Base-by-base conservation (phyloP, 1,139 yeast genomes). In the Pichia sp. region DNA sequence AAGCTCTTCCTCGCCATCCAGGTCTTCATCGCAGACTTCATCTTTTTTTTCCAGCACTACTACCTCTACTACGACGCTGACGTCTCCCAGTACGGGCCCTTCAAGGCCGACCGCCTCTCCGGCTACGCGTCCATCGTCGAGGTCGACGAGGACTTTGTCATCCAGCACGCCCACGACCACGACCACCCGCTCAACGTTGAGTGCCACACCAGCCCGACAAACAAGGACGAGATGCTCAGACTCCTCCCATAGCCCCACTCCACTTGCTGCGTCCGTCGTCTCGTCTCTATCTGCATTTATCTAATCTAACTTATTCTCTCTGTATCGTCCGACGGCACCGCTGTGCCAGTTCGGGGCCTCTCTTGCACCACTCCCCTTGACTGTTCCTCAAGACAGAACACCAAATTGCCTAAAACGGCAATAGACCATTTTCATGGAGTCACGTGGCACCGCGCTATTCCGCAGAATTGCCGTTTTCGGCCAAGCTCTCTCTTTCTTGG, bases 1-100 rank as follows among this genome's bases (percentile, higher is more conserved):
- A 68, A 68, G 41, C 55, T 67, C 7, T 57, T 66, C 31, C 55
- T 68, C n/a, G 59, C 67, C 32, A 46, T 67, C 6, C 70, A 68
- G 54, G 71, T 67, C 15, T 55, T 63, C 5, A 15, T 60, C 11
- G 64, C 68, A 1, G 68, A 67, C 45, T 11, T 55, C 2, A 58
- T 68, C 8, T 67, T 68, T 53, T 61, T 68, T 43, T 8, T 60
- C 4, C 72, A 68, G 48, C 72, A 68, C 52, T 68, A 68, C 51
- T 61, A 60, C 36, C 57, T 69, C 32, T 68, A 67, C 51, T 61
- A 61, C 40, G 56, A 62, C 2, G 51, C 41, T 4, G 69, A 67
- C 52, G 54, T 59, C 16, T 19, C 45, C 8, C 46, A 53, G 3
- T 62, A 60, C 49, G 67, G 68, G 1, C 55, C 57, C 4, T 49